A percentile compares a stretch with the other conserved stretches of the same genome.
Evolutionary conservation across 768 basidiomycete species (phyloP).

Genomic region (Naematelia encephala): DNA sequence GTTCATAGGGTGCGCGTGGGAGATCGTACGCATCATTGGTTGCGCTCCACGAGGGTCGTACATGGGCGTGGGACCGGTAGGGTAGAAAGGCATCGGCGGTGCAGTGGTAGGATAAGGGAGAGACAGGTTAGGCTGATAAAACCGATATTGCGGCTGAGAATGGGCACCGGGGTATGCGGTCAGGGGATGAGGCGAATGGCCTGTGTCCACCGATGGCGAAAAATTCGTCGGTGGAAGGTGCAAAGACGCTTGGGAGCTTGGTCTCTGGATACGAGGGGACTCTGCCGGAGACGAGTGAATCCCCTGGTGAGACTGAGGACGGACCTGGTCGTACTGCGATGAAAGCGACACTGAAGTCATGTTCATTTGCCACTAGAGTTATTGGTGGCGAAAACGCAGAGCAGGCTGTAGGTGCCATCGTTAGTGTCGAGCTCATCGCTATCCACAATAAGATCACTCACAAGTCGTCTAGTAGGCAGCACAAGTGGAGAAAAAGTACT

Average conservation of each 20-base stretch:
- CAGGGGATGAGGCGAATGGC: slow-evolving; percentile 14
- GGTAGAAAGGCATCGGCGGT: slow-evolving; percentile 28
- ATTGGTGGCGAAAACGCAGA: not conserved
- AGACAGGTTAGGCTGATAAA: slow-evolving; percentile 14
- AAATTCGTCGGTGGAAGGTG: slow-evolving; percentile 24
- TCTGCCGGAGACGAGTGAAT: slow-evolving; percentile 26
- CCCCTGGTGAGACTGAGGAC: slow-evolving; percentile 39
- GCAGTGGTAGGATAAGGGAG: slow-evolving; percentile 21
- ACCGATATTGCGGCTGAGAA: slow-evolving; percentile 2
- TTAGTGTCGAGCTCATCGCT: not conserved
- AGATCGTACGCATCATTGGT: slow-evolving; percentile 38
- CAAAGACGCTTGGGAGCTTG: slow-evolving; percentile 33
- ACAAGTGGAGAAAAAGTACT: not conserved
- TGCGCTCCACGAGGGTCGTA: slow-evolving; percentile 28
- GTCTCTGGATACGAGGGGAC: slow-evolving; percentile 33
- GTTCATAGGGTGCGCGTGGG: slow-evolving; percentile 41
- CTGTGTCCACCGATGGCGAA: slow-evolving; percentile 10
- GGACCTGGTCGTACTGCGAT: slow-evolving; percentile 17
- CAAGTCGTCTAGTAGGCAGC: not conserved
- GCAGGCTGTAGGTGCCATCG: not conserved
- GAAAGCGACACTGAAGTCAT: slow-evolving; percentile 21
- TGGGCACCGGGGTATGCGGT: slow-evolving; percentile 14
- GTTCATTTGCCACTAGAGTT: not conserved
- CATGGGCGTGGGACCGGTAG: slow-evolving; percentile 13
- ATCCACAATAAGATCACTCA: not conserved